Base-by-base conservation (phyloP, 2,329 filamentous ascomycete genomes). In the Plectosphaerella cucumerina region DNA sequence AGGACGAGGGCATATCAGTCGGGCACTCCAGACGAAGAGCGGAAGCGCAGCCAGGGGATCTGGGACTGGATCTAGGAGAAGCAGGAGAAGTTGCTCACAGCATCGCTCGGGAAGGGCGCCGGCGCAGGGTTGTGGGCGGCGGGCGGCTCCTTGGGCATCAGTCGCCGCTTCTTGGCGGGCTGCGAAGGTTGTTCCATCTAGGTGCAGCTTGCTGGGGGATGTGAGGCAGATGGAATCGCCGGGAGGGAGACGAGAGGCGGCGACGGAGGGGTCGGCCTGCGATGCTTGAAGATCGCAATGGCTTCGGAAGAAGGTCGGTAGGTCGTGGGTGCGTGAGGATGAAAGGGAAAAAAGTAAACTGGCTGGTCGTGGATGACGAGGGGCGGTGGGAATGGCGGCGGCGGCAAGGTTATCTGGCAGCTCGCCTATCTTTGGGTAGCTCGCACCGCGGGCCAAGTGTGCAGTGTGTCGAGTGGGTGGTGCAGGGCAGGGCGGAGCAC, bases 141-240 rank as follows among this genome's bases (percentile, higher is more conserved):
- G 4, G 52, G 44, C 44, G 50, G 42, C 33, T 49, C 49, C 35
- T 50, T 51, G 41, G 56, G 56, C 26, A 56, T 45, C n/a, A 57
- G 52, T 39, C 54, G 46, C 42, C 56, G 48, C 47, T 54, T 56
- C 33, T 57, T 57, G 45, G 54, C 37, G 26, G 55, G 55, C 39
- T 55, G 53, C 45, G 50, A 51, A 31, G 54, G 49, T 49, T 57
- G 50, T 50, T 58, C 56, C 56, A 58, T 58, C 52, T 54, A 49
- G 50, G 35, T 37, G 33, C 46, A 10, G 39, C 21, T 17, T 10
- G 35, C 9, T 39, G 35, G n/a, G n/a, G n/a, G n/a, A n/a, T n/a
- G n/a, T n/a, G n/a, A n/a, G n/a, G n/a, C n/a, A n/a, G n/a, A n/a
- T 39, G 35, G 35, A 39, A 39, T 10, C 14, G 17, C 26, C 6